Base-by-base conservation (phyloP, 75 land plant genomes). In the Cupressus sempervirens region DNA sequence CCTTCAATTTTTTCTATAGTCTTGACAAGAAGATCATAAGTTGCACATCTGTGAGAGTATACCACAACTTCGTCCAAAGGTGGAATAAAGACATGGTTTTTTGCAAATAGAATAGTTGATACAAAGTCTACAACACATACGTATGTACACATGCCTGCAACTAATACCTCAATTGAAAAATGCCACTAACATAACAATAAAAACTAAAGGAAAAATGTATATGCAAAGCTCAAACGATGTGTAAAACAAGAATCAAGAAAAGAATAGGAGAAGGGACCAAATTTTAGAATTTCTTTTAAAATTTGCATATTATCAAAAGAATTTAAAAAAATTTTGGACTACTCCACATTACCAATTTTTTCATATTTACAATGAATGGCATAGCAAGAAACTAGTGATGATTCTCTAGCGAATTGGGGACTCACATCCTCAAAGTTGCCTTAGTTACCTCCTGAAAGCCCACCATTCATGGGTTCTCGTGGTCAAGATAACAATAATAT, bases 111-210 rank as follows among this genome's bases (percentile, higher is more conserved):
- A n/a, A n/a, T n/a, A n/a, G n/a, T n/a, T 97, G 99, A 65, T 13
- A 93, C 98, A 83, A 97, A 97, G 82, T 97, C 99, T 84, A 97
- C 86, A 45, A 95, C 96, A 46, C 99, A 97, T 4, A 97, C 89
- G 81, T 97, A 98, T 16, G 98, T 97, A 87, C 99, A 97, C 48
- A 97, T 88, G 79, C 99, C 99, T 50, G 90, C 89, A 50, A 93
- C 99, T 83, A 97, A 79, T 46, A 95, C 50, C 99, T 97, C 26
- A 83, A 73, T 29, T n/a, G 23, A 11, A 54, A 79, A 77, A 38
- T n/a, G 29, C 54, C 58, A 77, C 41, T 46, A 46, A 32, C 20
- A 53, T 85, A 35, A 53, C 43, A 40, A 80, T 16, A 41, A 46
- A 30, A 38, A 32, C 2, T 10, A 16, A 82, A 35, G 32, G 35